phyloP scores from a whole-genome alignment of 108 stramenopile species.

The Heterococcus sp. region DNA sequence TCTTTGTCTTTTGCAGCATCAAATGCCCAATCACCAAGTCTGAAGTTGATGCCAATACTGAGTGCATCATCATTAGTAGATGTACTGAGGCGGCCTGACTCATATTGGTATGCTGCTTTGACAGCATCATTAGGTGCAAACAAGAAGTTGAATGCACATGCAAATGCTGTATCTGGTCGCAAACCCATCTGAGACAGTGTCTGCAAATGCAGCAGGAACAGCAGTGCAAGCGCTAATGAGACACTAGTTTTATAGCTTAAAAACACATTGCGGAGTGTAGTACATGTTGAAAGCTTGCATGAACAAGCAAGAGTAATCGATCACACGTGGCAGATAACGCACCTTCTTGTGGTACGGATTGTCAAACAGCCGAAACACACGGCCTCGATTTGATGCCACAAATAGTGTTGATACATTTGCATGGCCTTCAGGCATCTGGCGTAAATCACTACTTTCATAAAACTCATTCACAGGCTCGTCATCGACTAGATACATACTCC shows the following conservation, averaged over 20 bases:
- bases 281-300: neutral
- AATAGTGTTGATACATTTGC: neutral
- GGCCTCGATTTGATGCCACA: constrained; percentile 6
- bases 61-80: neutral
- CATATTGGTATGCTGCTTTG: neutral
- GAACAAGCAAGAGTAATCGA: neutral
- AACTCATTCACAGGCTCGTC: neutral
- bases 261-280: too few species aligned
- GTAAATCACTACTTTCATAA: neutral
- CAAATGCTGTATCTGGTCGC: constrained; percentile 14
- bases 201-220: too few species aligned
- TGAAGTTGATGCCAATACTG: neutral
- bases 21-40: neutral
- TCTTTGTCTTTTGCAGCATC: neutral
- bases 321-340: neutral
- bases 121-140: neutral
- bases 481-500: neutral
- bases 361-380: constrained; percentile 3
- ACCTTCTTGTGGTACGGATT: constrained; percentile 6
- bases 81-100: neutral
- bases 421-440: neutral
- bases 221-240: too few species aligned
- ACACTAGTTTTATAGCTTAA: too few species aligned
- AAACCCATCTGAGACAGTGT: neutral
- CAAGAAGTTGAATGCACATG: constrained; percentile 1